Conservation (phyloP, 192 early-diverging fungal genomes). For the Entrophospora sp. region DNA sequence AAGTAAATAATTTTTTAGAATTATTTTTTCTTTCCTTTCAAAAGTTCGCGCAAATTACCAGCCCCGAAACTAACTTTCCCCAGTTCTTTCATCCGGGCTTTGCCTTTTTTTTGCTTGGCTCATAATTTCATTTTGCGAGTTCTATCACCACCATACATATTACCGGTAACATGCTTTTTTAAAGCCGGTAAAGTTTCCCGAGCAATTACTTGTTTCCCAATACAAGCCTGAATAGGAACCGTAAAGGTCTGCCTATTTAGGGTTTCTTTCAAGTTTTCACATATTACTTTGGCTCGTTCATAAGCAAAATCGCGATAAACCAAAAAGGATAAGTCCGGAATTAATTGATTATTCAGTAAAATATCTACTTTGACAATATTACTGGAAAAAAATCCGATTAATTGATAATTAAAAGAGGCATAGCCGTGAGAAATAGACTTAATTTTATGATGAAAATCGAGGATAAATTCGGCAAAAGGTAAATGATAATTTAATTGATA, state of each 20-base stretch:
- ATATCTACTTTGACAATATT: constrained; percentile 4
- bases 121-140: constrained; percentile 17
- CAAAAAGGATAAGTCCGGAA: constrained; percentile 6
- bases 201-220: constrained; percentile 12
- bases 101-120: constrained; percentile 17
- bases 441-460: constrained; percentile 12
- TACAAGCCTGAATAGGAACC: constrained; percentile 7
- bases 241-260: background rate
- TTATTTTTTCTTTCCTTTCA: background rate
- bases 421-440: constrained; percentile 14
- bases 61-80: constrained; percentile 11
- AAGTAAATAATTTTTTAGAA: background rate
- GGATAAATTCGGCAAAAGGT: background rate
- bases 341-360: constrained; percentile 5
- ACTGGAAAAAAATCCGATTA: background rate
- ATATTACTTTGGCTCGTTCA: background rate
- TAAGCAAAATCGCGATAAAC: background rate
- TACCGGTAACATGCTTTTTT: constrained; percentile 13
- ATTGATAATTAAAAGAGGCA: constrained; percentile 12
- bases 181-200: constrained; percentile 15
- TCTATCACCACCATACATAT: constrained; percentile 12
- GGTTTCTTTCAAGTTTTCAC: background rate
- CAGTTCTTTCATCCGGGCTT: constrained; percentile 4
- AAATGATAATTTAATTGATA: background rate
- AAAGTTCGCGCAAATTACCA: background rate